These are phyloP conservation scores for Primulina huaijiensis DNA, from an alignment of 257 asterid species.

Conservation along the genomic window DNA sequence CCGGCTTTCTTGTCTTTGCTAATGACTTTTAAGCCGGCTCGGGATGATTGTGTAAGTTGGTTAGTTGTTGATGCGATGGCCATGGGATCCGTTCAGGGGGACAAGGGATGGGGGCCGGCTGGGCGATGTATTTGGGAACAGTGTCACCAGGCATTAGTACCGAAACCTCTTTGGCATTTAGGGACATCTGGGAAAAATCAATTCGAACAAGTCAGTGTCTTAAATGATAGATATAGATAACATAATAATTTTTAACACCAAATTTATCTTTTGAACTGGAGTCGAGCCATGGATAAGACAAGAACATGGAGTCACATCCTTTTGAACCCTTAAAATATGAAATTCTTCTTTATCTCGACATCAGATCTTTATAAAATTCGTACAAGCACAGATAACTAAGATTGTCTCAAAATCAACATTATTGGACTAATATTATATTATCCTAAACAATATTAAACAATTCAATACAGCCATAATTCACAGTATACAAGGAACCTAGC, in stretches of 20 bases:
- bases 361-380: conserved; percentile 7
- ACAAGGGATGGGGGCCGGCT: conserved; percentile 84
- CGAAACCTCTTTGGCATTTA: conserved; percentile 66
- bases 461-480: conserved; percentile 14
- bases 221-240: too few species aligned
- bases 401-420: conserved; percentile 8
- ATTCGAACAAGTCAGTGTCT: not conserved
- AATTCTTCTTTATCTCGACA: conserved; percentile 4
- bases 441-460: conserved; percentile 21
- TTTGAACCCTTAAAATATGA: not conserved
- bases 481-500: conserved; percentile 24
- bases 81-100: conserved; percentile 61
- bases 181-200: conserved; percentile 39
- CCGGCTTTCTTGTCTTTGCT: not conserved
- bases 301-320: too few species aligned
- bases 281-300: too few species aligned
- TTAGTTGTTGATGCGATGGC: conserved; percentile 48
- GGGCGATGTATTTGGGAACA: conserved; percentile 74
- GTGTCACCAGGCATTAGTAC: conserved; percentile 88
- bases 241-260: too few species aligned
- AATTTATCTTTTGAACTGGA: not conserved
- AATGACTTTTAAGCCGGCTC: conserved; percentile 26
- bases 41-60: conserved; percentile 26
- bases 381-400: conserved; percentile 14
- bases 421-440: conserved; percentile 21